Evolutionary conservation across 352 stramenopile genomes (phyloP).

Genomic region (Phytopythium montanum): DNA sequence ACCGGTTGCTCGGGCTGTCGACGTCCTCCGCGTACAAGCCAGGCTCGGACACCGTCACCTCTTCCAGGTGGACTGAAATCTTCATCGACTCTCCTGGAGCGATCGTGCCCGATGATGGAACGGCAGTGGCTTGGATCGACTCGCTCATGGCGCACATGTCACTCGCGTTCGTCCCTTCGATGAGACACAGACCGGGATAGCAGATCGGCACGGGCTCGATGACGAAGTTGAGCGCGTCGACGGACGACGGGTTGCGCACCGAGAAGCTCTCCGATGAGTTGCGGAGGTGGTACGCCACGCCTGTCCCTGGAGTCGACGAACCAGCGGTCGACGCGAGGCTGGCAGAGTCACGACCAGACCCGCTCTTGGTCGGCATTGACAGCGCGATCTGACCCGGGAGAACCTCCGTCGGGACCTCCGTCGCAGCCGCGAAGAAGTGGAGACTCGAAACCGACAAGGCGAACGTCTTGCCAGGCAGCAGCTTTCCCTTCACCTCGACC

Average conservation of each 20-base stretch:
- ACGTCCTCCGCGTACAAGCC: conserved; percentile 23
- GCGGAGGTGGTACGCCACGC: conserved; percentile 57
- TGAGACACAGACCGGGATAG: conserved; percentile 54
- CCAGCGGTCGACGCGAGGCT: conserved; percentile 20
- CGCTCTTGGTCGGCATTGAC: conserved; percentile 40
- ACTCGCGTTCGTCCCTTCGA: conserved; percentile 45
- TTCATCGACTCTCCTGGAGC: conserved; percentile 70
- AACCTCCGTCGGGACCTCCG: conserved; percentile 49
- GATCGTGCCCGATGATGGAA: conserved; percentile 70
- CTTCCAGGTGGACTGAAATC: conserved; percentile 75
- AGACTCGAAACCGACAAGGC: conserved; percentile 71
- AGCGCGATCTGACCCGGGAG: conserved; percentile 36
- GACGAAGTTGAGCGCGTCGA: conserved; percentile 64
- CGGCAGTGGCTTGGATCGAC: conserved; percentile 66
- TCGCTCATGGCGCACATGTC: conserved; percentile 80
- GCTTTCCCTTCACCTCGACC: conserved; percentile 66
- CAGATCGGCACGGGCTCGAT: conserved; percentile 70
- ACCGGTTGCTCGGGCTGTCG: conserved; percentile 28
- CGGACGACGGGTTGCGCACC: conserved; percentile 71
- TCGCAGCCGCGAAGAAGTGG: conserved; percentile 73
- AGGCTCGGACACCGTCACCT: conserved; percentile 30
- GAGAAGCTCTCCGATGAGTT: conserved; percentile 75
- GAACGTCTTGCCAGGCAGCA: conserved; percentile 81
- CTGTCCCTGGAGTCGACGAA: conserved; percentile 19
- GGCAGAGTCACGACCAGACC: conserved; percentile 24